phyloP scores from a whole-genome alignment of 108 stramenopile genomes.

The Schizochytrium sp. region DNA sequence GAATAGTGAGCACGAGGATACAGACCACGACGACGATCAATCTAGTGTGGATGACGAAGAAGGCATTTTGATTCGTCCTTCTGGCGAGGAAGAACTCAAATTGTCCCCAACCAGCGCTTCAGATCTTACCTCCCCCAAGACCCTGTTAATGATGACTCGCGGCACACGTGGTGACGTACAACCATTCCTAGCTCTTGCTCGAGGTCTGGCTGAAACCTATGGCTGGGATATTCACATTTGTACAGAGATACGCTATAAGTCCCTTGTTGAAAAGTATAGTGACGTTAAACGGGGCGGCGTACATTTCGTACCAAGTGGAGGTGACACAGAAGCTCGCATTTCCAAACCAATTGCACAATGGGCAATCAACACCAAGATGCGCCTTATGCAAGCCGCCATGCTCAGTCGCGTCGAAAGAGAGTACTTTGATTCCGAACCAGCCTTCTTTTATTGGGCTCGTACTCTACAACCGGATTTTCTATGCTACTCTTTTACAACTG shows the following conservation, averaged over 20 bases:
- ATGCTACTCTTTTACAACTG: conserved; percentile 59
- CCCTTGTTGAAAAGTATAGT: neutral
- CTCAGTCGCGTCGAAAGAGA: conserved; percentile 24
- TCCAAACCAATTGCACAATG: conserved; percentile 30
- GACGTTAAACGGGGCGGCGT: conserved; percentile 29
- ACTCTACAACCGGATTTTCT: conserved; percentile 12
- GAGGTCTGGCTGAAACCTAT: conserved; percentile 25
- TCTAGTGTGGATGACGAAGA: neutral
- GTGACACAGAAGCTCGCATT: conserved; percentile 57
- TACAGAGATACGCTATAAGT: conserved; percentile 33
- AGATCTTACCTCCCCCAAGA: neutral
- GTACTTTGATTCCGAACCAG: conserved; percentile 57
- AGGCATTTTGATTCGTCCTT: neutral
- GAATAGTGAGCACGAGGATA: neutral
- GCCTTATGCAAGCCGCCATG: conserved; percentile 60
- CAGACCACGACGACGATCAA: neutral
- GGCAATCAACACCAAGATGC: conserved; percentile 47
- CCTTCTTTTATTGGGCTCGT: conserved; percentile 44
- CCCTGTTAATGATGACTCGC: conserved; percentile 11
- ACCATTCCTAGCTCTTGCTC: conserved; percentile 31
- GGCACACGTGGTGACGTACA: conserved; percentile 56
- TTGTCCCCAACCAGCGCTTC: neutral
- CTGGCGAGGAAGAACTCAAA: conserved; percentile 46
- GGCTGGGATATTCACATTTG: conserved; percentile 31
- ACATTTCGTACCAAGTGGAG: conserved; percentile 7